phyloP scores from a whole-genome alignment of 768 basidiomycete species.

The Phlebiopsis flavidoalba region DNA sequence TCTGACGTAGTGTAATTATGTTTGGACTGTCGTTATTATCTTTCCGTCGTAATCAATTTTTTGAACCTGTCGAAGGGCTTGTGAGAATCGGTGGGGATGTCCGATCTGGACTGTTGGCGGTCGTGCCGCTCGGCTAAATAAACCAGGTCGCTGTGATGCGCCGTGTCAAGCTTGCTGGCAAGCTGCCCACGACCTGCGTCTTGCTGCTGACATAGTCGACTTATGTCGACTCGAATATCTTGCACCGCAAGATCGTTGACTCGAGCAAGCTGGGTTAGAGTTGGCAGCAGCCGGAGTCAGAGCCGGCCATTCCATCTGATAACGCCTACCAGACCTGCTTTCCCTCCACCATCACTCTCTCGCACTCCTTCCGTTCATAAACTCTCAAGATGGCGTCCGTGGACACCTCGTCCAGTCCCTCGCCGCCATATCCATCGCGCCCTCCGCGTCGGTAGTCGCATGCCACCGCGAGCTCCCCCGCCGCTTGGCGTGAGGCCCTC shows the following conservation, averaged over 20 bases:
- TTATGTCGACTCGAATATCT: slow-evolving; percentile 4
- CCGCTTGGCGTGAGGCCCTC: slow-evolving; percentile 73
- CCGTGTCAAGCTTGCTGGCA: background rate
- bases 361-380: background rate
- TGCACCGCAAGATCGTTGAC: slow-evolving; percentile 9
- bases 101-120: background rate
- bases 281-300: slow-evolving; percentile 9
- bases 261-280: slow-evolving; percentile 6
- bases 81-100: background rate
- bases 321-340: slow-evolving; percentile 8
- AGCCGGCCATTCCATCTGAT: slow-evolving; percentile 11
- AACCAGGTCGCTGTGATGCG: background rate
- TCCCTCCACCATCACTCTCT: slow-evolving; percentile 1
- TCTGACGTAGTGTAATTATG: slow-evolving; percentile 18
- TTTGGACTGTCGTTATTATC: background rate
- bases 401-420: slow-evolving; percentile 37
- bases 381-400: slow-evolving; percentile 29
- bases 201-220: background rate
- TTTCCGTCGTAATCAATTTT: background rate
- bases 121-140: slow-evolving; percentile 3
- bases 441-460: slow-evolving; percentile 52
- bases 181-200: background rate
- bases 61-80: background rate
- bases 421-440: slow-evolving; percentile 49
- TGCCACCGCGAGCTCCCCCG: slow-evolving; percentile 58